Evolutionary conservation across 345 rosid genomes (phyloP), one percentile per base, ranked within the genome.

Genomic region (Laguncularia racemosa): DNA sequence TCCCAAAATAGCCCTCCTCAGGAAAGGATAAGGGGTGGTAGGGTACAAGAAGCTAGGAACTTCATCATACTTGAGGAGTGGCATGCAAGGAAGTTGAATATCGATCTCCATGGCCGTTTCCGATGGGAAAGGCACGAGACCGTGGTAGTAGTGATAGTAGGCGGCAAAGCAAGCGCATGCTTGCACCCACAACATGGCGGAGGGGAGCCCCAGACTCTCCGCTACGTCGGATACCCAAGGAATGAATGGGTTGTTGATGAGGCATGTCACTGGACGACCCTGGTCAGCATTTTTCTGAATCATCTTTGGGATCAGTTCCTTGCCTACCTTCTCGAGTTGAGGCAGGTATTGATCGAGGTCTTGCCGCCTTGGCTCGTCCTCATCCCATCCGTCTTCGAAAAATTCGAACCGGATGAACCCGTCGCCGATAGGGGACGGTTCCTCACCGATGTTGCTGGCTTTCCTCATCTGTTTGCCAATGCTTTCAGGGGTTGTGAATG

Each of bases 141-240:
- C 58, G 33, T 81, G 76, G 67, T 65, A 60, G 67, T 78, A 86
- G 67, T 86, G 77, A 44, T 88, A 91, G 64, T 88, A 91, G 19
- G 84, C 61, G 0, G 88, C 69, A 48, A 91, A 86, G 63, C 83
- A 76, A 0, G 92, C 90, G 17, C 89, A 86, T 15, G 98, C 84
- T 44, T 91, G 95, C 10, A 91, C 88, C 98, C 96, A 91, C 3
- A 91, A 86, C 73, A 88, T 66, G 11, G 96, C 95, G 12, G 85
- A 86, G 18, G 98, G 95, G 58, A 91, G 64, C 18, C 83, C 84
- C 1, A 88, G 78, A 48, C 65, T 68, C 20, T 72, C 84, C 0
- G 93, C 98, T 0, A 92, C 82, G 20, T 88, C 95, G 1, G 89
- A 78, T 0, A 78, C 95, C 98, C 96, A 92, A 4, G 96, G 84